Evolutionary conservation across 2,329 filamentous ascomycete genomes (phyloP), one percentile per base, ranked within the genome.

Genomic region (Neonectria neomacrospora): DNA sequence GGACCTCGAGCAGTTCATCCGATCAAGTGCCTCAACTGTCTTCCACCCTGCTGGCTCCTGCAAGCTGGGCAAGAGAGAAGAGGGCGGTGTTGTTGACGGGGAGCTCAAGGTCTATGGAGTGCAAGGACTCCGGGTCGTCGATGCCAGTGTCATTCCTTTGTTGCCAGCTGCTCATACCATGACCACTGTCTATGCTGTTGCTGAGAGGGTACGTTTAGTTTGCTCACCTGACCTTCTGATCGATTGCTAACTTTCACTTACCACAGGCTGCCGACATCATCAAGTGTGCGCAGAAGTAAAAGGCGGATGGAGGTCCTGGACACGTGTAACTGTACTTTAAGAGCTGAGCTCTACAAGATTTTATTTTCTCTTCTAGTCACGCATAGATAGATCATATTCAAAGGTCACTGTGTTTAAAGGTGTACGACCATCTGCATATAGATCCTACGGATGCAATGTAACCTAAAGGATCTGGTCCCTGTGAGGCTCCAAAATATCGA

Each of bases 1-100:
- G 1, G 69, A 58, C 3, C 45, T 71, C 1, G 67, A 68, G 8
- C 23, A 62, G 7, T 71, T 63, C n/a, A 59, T 71, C 16, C 63
- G 69, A 0, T 58, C 42, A 1, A 58, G 50, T 3, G 54, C 61
- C 7, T 61, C 58, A 0, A 71, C 67, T 37, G 22, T 71, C 4
- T 71, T 45, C 22, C 69, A 71, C n/a, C 69, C 69, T 0, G 65
- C 57, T 9, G 69, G 69, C 0, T 65, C 69, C 1, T 67, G 63
- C 28, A 66, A 70, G 56, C 83, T 85, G 77, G 73, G 83, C 55
- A 79, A 77, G 9, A 73, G 74, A 6, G 75, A 76, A 3, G 72
- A 80, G 1, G 82, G 82, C 3, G 82, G 82, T 22, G 71, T 74
- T 1, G 73, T 75, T 9, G 73, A 74, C 1, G 39, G 58, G 20